Conservation (phyloP, 352 stramenopile genomes). For the Globisporangium takayamanum region DNA sequence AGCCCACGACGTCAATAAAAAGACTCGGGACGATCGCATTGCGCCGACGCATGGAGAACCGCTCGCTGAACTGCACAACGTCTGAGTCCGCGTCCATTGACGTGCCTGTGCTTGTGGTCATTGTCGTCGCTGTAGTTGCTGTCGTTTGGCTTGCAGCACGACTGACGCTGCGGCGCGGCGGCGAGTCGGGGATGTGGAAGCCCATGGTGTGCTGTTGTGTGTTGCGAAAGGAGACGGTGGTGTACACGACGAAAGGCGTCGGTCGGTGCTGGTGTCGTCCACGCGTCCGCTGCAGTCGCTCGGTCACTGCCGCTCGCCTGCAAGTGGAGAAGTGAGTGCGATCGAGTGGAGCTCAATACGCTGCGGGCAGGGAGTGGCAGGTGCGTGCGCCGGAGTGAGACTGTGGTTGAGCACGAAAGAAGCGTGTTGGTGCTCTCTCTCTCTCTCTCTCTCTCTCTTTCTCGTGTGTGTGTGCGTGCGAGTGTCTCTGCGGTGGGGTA, state of each 20-base stretch:
- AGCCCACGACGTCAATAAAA: conserved; percentile 34
- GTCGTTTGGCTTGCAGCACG: conserved; percentile 15
- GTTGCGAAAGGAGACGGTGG: too few species aligned
- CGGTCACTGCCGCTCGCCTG: not conserved
- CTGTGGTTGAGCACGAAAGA: too few species aligned
- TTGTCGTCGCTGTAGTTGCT: not conserved
- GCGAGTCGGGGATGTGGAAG: conserved; percentile 61
- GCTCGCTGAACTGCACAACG: conserved; percentile 8
- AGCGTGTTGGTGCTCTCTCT: too few species aligned
- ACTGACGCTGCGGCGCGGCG: conserved; percentile 16
- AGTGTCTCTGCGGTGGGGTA: too few species aligned
- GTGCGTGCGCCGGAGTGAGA: too few species aligned
- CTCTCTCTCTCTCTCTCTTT: too few species aligned
- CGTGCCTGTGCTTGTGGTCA: not conserved
- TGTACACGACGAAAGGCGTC: not conserved
- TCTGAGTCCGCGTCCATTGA: not conserved
- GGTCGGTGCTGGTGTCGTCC: not conserved
- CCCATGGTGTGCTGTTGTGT: conserved; percentile 27
- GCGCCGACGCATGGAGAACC: conserved; percentile 23
- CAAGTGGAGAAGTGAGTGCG: too few species aligned
- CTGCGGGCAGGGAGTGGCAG: too few species aligned
- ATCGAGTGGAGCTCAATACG: too few species aligned
- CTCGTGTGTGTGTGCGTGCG: too few species aligned
- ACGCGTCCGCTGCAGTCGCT: not conserved
- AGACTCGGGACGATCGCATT: conserved; percentile 56